These are phyloP conservation scores for Aspergillus ruber DNA, from an alignment of 2,329 filamentous ascomycete genomes.

Conservation along the genomic window DNA sequence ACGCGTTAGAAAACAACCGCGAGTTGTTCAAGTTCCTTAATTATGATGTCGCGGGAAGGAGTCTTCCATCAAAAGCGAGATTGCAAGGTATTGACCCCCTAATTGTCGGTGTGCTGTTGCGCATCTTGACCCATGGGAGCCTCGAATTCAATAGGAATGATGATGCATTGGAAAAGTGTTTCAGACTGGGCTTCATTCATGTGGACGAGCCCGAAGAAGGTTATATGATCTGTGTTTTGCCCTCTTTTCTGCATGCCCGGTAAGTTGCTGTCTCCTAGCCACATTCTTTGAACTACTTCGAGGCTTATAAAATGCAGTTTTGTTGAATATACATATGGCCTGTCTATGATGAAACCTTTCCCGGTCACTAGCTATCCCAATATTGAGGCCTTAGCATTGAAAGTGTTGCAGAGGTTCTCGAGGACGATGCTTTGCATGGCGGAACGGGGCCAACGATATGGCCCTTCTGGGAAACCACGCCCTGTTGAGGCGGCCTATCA, in stretches of 20 bases:
- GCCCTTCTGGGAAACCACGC: neutral
- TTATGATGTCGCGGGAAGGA: neutral
- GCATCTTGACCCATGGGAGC: neutral
- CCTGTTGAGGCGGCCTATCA: constrained; percentile 9
- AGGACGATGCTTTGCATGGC: constrained; percentile 3
- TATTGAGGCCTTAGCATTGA: neutral
- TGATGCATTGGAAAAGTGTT: neutral
- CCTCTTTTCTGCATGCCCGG: neutral
- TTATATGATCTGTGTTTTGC: neutral
- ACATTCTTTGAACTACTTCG: neutral
- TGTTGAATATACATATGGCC: neutral
- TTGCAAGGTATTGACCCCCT: neutral
- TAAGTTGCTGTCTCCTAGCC: neutral
- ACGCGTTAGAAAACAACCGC: neutral
- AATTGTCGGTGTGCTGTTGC: neutral
- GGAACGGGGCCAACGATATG: neutral
- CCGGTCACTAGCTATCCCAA: neutral
- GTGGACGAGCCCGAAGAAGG: neutral
- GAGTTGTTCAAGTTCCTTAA: neutral
- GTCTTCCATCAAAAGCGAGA: neutral
- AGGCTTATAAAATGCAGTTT: neutral
- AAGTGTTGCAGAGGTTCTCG: neutral
- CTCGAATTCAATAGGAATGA: neutral
- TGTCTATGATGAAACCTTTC: neutral
- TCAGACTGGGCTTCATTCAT: neutral